Evolutionary conservation across 2,329 filamentous ascomycete species (phyloP).

Genomic region (Paraconiothyrium brasiliense): DNA sequence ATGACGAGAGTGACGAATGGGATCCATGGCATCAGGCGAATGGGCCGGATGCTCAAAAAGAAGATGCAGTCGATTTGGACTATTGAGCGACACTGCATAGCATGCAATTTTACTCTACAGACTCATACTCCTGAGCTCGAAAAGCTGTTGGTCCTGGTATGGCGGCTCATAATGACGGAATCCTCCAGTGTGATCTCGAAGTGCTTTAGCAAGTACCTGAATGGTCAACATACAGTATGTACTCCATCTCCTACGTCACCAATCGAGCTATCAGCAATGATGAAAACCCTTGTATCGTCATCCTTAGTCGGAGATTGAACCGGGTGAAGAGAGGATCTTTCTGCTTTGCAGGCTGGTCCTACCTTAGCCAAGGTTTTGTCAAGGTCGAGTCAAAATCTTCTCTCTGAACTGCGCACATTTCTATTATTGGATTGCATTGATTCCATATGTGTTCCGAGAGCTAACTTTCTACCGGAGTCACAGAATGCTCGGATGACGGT

Average conservation of each 20-base stretch:
- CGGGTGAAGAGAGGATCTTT: slow-evolving; percentile 29
- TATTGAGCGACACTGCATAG: slow-evolving; percentile 48
- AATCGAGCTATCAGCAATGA: slow-evolving; percentile 64
- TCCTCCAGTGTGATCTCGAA: not conserved
- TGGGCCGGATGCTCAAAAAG: slow-evolving; percentile 54
- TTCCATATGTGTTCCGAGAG: not conserved
- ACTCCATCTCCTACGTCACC: slow-evolving; percentile 10
- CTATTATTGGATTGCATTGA: not conserved
- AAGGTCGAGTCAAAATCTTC: slow-evolving; percentile 49
- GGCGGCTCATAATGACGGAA: too few relatives aligned
- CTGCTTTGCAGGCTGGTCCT: slow-evolving; percentile 30
- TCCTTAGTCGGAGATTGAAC: slow-evolving; percentile 82
- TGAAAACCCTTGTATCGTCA: slow-evolving; percentile 92
- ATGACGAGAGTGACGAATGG: slow-evolving; percentile 51
- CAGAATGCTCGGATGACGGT: not conserved
- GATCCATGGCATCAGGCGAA: slow-evolving; percentile 57
- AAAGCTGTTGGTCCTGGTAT: not conserved
- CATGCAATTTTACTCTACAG: not conserved
- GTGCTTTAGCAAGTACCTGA: not conserved
- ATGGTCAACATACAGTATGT: slow-evolving; percentile 21
- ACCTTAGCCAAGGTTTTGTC: slow-evolving; percentile 25
- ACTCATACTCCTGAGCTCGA: not conserved
- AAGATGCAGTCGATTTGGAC: slow-evolving; percentile 55
- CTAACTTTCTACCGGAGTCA: not conserved
- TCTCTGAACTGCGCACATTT: slow-evolving; percentile 38